Base-by-base conservation (phyloP, 768 basidiomycete genomes). In the Lyophyllum shimeji region DNA sequence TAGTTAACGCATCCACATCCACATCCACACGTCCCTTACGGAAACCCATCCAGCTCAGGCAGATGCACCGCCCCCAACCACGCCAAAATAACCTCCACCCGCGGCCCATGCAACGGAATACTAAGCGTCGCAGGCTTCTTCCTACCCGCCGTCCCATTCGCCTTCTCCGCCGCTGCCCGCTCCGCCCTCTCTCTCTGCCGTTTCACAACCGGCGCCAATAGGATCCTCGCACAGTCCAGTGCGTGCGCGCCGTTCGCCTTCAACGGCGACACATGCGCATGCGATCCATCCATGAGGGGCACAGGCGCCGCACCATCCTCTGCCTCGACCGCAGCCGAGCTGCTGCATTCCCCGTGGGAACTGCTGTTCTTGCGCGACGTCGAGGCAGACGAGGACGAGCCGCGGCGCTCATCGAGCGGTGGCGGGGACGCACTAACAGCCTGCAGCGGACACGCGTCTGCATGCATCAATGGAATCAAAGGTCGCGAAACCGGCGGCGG, bases 51-150 rank as follows among this genome's bases (percentile, higher is more conserved):
- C 62, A 93, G 67, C 63, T 90, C 89, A 3, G 82, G 84, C 33
- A 94, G 69, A 74, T 90, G 86, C 53, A 92, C 87, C 17, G 89
- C 90, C 23, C 79, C 91, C 52, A 94, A 73, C 90, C 90, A 94
- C 42, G 92, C 92, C 53, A 94, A 77, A 53, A 93, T 78, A 53
- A 94, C 78, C 71, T 94, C 92, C 45, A 94, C 92, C 6, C 90
- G 80, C 33, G 93, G 91, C 0, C 92, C 92, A 69, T 93, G 90
- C 59, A 94, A 72, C 9, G 90, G 89, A 54, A 94, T 90, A 65
- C 85, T 90, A 68, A 93, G 89, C 49, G 84, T 80, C 59, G 82
- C 62, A 34, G 82, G 74, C 68, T 83, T 87, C 74, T 84, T 83
- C 42, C 51, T 89, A 57, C 81, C 60, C 44, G 81, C 74, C 49